A percentile compares a stretch with the other conserved stretches of the same genome.
These are phyloP conservation scores for Eucalyptus albens DNA, from an alignment of 345 rosid species.

Conservation along the genomic window DNA sequence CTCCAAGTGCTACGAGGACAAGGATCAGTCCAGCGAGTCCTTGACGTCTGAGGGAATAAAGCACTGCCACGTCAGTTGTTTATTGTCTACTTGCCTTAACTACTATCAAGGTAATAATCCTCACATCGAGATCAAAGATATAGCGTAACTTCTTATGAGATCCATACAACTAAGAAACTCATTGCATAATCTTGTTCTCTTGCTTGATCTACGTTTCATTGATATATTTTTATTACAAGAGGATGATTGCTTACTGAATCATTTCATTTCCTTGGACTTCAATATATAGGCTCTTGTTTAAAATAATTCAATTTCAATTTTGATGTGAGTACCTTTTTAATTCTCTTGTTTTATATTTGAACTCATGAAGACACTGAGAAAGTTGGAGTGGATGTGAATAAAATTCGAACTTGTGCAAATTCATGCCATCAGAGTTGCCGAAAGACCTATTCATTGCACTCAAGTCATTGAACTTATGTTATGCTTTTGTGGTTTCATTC, in stretches of 20 bases:
- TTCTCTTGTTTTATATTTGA: no score
- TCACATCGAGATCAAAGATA: background rate
- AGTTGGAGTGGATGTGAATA: no score
- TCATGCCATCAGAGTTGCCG: background rate
- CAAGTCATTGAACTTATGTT: background rate
- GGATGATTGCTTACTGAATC: background rate
- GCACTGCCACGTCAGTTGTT: background rate
- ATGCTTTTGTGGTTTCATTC: no score
- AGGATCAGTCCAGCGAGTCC: background rate
- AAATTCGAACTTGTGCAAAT: background rate
- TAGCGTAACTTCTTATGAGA: background rate
- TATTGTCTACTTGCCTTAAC: background rate
- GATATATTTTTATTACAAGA: no score
- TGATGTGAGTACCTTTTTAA: no score
- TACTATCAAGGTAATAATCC: background rate
- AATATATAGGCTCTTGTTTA: background rate
- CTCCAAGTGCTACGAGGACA: no score
- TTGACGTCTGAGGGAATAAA: background rate
- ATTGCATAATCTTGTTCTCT: background rate
- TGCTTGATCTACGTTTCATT: background rate
- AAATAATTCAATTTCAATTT: no score
- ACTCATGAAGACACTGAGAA: no score
- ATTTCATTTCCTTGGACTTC: background rate
- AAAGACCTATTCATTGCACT: background rate
- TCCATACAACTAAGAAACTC: background rate